Evolutionary conservation across 2,329 filamentous ascomycete genomes (phyloP).

Genomic region (Ilyonectria destructans): DNA sequence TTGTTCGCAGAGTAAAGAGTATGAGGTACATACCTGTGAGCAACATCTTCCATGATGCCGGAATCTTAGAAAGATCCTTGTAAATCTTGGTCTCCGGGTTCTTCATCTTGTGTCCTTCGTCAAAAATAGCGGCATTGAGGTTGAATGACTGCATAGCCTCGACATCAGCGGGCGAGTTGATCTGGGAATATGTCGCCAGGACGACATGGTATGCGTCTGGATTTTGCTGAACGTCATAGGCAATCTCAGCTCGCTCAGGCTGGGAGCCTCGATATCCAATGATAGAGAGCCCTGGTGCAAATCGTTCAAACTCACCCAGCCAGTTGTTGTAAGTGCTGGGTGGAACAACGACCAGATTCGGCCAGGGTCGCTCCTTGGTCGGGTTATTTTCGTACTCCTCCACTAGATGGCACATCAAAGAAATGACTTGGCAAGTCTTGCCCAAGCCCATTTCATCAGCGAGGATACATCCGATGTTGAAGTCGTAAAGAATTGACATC

Average conservation of each 20-base stretch:
- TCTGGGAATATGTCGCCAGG: slow-evolving; percentile 74
- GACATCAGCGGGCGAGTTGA: slow-evolving; percentile 67
- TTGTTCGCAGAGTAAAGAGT: no score
- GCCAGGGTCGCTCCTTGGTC: slow-evolving; percentile 66
- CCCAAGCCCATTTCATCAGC: slow-evolving; percentile 98
- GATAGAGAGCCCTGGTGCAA: slow-evolving; percentile 84
- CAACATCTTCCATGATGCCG: slow-evolving; percentile 86
- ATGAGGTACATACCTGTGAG: slow-evolving; percentile 63
- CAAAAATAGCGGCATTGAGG: slow-evolving; percentile 80
- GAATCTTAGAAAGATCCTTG: slow-evolving; percentile 82
- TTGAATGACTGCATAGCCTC: slow-evolving; percentile 65
- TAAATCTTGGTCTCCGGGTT: slow-evolving; percentile 90
- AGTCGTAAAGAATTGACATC: slow-evolving; percentile 87
- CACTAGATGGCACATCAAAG: slow-evolving; percentile 88
- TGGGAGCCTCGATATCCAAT: slow-evolving; percentile 80
- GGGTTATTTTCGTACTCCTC: slow-evolving; percentile 68
- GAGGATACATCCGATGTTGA: slow-evolving; percentile 88
- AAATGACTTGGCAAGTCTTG: slow-evolving; percentile 97
- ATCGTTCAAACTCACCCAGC: slow-evolving; percentile 90
- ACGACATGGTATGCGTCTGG: slow-evolving; percentile 77
- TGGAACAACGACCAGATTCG: slow-evolving; percentile 90
- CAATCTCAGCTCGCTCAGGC: slow-evolving; percentile 77
- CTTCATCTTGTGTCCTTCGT: slow-evolving; percentile 95
- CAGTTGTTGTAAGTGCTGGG: slow-evolving; percentile 97
- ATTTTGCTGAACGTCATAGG: slow-evolving; percentile 75